phyloP scores from a whole-genome alignment of 192 early-diverging fungal genomes.

The Gonapodya prolifera region DNA sequence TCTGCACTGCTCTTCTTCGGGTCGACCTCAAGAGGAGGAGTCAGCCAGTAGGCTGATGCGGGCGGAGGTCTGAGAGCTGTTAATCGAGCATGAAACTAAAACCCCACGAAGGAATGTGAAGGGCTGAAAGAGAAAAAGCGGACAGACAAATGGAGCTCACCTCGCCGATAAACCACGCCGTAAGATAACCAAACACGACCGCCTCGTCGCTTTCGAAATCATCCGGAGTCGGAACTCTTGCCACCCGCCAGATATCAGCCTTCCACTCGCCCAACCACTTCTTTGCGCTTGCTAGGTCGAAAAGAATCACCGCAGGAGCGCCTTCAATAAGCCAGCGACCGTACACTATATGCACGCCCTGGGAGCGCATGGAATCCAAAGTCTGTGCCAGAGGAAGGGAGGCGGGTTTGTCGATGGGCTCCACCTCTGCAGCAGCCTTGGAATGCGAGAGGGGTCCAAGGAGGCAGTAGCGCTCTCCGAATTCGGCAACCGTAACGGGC shows the following conservation, averaged over 20 bases:
- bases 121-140: background rate
- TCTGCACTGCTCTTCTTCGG: background rate
- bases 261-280: constrained; percentile 91
- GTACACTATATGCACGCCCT: constrained; percentile 72
- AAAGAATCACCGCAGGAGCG: constrained; percentile 74
- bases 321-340: constrained; percentile 95
- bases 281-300: constrained; percentile 65
- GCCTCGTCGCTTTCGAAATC: constrained; percentile 91
- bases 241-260: constrained; percentile 81
- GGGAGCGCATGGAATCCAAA: constrained; percentile 51
- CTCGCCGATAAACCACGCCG: constrained; percentile 90
- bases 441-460: constrained; percentile 82
- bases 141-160: constrained; percentile 18
- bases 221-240: constrained; percentile 84
- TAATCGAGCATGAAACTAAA: background rate
- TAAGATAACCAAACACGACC: constrained; percentile 86
- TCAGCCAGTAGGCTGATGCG: constrained; percentile 1
- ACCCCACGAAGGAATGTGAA: background rate
- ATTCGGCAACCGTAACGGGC: constrained; percentile 87
- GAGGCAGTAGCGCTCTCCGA: constrained; percentile 84
- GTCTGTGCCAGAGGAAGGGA: constrained; percentile 23
- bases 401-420: constrained; percentile 59
- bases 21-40: background rate
- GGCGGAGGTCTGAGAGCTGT: background rate
- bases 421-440: constrained; percentile 82